phyloP scores from a whole-genome alignment of 805 yeast species.

The Candida glaebosa region DNA sequence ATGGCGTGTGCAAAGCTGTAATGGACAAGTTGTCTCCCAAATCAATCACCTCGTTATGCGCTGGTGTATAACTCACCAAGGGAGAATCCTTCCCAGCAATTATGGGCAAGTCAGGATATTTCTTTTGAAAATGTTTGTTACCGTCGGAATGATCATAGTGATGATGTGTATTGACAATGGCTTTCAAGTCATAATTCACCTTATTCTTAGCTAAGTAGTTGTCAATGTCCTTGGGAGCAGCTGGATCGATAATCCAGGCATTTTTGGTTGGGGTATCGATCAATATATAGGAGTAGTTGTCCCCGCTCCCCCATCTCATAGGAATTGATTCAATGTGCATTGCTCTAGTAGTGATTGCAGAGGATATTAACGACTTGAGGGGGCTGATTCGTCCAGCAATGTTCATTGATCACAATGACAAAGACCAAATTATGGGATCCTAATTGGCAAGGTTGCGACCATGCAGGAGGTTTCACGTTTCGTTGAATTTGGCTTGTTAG shows the following conservation, averaged over 20 bases:
- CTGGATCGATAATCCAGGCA: conserved; percentile 91
- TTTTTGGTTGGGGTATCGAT: conserved; percentile 62
- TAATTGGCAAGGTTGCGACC: background rate
- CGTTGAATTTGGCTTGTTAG: no score
- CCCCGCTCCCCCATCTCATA: conserved; percentile 94
- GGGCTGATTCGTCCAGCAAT: background rate
- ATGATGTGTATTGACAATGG: conserved; percentile 94
- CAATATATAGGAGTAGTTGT: conserved; percentile 82
- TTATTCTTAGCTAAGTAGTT: conserved; percentile 45
- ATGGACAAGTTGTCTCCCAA: conserved; percentile 65
- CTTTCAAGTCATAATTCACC: conserved; percentile 50
- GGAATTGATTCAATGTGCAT: conserved; percentile 85
- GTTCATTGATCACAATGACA: background rate
- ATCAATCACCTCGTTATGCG: conserved; percentile 55
- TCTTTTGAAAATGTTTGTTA: conserved; percentile 46
- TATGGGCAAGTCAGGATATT: conserved; percentile 51
- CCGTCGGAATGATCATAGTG: conserved; percentile 96
- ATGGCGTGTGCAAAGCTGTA: conserved; percentile 90
- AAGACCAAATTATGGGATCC: background rate
- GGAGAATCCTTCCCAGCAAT: conserved; percentile 86
- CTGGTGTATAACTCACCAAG: conserved; percentile 66
- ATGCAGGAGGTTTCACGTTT: background rate
- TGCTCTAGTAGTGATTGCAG: conserved; percentile 25
- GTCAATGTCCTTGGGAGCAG: conserved; percentile 66
- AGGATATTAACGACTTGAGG: background rate